Evolutionary conservation across 1,139 yeast genomes (phyloP), one percentile per base, ranked within the genome.

Genomic region (Zygotorulaspora mrakii): DNA sequence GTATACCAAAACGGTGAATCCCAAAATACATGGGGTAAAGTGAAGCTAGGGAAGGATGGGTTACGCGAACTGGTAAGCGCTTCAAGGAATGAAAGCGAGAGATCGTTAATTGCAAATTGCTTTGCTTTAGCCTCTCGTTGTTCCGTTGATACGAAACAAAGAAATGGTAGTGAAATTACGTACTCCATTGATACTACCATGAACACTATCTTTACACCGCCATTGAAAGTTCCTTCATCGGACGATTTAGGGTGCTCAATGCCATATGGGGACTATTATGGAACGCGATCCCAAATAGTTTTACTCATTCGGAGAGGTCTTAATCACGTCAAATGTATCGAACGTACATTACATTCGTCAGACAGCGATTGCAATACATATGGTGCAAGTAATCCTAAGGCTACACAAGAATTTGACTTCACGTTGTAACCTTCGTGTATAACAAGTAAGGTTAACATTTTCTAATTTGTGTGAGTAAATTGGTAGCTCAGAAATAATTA

Each of bases 251-350:
- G 67, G 2, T 57, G 61, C 3, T 57, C 65, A 7, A 37, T 48
- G 10, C 52, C 63, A 2, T 61, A 62, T 11, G 84, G 85, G 0
- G 62, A 66, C 18, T 77, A 70, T 53, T 91, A 89, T 54, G 97
- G 96, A 0, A 91, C 98, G 0, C 67, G 97, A 39, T 86, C 96
- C 0, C 96, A 88, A 56, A 87, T 95, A 0, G 75, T 88, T 1
- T 70, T 89, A 4, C 56, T 87, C 14, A 70, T 86, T 8, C 75
- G 73, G 50, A 70, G 68, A 26, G 42, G 60, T 4, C 42, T 45
- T 10, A 82, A 83, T 2, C 54, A 54, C 12, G 65, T 72, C n/a
- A 62, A 63, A 24, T 73, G 73, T 47, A 53, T 67, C 2, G 82
- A 77, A 51, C 61, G 62, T 26, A 65, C 66, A 5, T 46, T 70